phyloP scores from a whole-genome alignment of 768 basidiomycete genomes.

The Leccinum disarticulatum region DNA sequence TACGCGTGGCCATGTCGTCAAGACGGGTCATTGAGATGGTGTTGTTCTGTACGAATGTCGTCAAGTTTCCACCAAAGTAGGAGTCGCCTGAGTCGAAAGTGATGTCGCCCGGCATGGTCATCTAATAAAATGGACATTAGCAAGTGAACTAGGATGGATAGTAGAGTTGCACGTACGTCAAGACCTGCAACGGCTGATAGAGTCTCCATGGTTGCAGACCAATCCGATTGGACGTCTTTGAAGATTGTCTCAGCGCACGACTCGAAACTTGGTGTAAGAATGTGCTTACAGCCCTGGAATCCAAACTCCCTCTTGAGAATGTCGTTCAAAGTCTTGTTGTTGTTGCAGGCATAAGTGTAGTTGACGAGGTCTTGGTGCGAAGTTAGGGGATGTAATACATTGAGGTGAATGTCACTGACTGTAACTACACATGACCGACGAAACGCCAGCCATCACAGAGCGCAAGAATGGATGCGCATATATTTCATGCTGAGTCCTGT shows the following conservation, averaged over 20 bases:
- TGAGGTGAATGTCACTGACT: slow-evolving; percentile 26
- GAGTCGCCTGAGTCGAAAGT: slow-evolving; percentile 35
- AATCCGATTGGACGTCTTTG: slow-evolving; percentile 58
- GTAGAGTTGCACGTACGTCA: slow-evolving; percentile 43
- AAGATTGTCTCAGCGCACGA: neutral
- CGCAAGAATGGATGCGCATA: slow-evolving; percentile 58
- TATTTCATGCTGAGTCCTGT: slow-evolving; percentile 52
- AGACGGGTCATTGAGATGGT: slow-evolving; percentile 57
- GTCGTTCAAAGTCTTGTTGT: slow-evolving; percentile 57
- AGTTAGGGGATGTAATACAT: slow-evolving; percentile 1
- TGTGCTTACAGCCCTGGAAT: slow-evolving; percentile 57
- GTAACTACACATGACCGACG: slow-evolving; percentile 67
- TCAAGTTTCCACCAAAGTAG: slow-evolving; percentile 63
- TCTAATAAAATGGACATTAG: slow-evolving; percentile 36
- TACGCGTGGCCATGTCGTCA: slow-evolving; percentile 72
- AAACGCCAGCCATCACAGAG: slow-evolving; percentile 63
- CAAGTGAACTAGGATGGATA: neutral
- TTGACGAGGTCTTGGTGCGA: slow-evolving; percentile 48
- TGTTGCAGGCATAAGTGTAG: slow-evolving; percentile 63
- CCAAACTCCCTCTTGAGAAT: slow-evolving; percentile 64
- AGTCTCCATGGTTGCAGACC: slow-evolving; percentile 54
- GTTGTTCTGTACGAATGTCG: slow-evolving; percentile 57
- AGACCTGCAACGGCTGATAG: slow-evolving; percentile 58
- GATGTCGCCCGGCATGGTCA: slow-evolving; percentile 74
- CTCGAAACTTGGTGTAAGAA: neutral